These are phyloP conservation scores for Penicillium egyptiacum DNA, from an alignment of 495 filamentous ascomycete species.

Conservation along the genomic window DNA sequence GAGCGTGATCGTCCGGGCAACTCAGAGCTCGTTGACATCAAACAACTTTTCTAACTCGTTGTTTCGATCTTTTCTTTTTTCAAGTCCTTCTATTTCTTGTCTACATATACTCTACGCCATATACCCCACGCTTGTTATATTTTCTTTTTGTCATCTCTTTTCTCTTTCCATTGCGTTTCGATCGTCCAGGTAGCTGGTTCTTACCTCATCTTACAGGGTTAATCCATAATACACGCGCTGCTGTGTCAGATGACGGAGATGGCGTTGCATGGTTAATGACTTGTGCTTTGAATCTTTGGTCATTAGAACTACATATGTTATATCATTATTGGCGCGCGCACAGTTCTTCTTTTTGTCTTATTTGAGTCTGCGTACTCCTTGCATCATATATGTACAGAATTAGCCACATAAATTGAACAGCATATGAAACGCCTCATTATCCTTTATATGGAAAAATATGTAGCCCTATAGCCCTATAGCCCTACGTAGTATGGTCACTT, in stretches of 20 bases:
- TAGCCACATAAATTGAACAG: conserved; percentile 12
- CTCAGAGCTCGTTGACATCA: conserved; percentile 39
- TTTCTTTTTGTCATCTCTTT: conserved; percentile 16
- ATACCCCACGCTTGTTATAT: conserved; percentile 31
- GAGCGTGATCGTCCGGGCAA: conserved; percentile 48
- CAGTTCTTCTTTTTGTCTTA: conserved; percentile 7
- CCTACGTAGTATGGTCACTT: background rate
- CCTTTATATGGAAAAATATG: background rate
- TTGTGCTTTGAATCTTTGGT: background rate
- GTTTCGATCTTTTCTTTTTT: conserved; percentile 4
- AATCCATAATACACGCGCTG: conserved; percentile 15
- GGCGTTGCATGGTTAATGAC: conserved; percentile 2
- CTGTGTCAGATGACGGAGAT: conserved; percentile 1
- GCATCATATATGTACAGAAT: conserved; percentile 24
- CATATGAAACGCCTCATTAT: background rate
- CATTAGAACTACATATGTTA: background rate
- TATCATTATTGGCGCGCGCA: conserved; percentile 2
- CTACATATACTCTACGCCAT: conserved; percentile 19
- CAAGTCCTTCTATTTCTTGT: conserved; percentile 11
- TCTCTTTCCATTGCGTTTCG: conserved; percentile 6
- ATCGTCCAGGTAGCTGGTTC: background rate
- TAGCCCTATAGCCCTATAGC: background rate
- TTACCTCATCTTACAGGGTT: conserved; percentile 2
- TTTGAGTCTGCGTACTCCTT: conserved; percentile 18
- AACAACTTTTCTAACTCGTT: conserved; percentile 40